Evolutionary conservation across 345 rosid genomes (phyloP).

Genomic region (Lepidium didymum): DNA sequence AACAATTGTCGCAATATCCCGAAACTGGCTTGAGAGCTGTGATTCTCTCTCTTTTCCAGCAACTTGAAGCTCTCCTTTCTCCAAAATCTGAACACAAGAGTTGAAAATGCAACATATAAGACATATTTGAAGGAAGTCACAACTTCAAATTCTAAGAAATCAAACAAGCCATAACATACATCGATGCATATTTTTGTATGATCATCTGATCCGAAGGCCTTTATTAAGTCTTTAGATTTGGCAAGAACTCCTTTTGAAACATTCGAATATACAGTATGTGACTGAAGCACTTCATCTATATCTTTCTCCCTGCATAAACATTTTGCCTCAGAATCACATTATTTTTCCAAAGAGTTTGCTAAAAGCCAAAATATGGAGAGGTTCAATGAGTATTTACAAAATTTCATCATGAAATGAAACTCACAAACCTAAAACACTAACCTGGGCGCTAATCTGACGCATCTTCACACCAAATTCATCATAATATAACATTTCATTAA

Average conservation of each 20-base stretch:
- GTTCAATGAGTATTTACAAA: neutral
- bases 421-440: neutral
- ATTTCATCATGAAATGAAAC: neutral
- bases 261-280: constrained; percentile 82
- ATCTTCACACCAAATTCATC: neutral
- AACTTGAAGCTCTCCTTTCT: constrained; percentile 96
- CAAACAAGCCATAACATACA: constrained; percentile 33
- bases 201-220: constrained; percentile 75
- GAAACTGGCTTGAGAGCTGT: constrained; percentile 83
- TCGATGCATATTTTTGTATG: constrained; percentile 71
- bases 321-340: neutral
- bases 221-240: constrained; percentile 64
- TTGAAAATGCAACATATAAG: neutral
- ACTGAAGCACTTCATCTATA: constrained; percentile 91
- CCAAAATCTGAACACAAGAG: constrained; percentile 51
- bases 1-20: constrained; percentile 89
- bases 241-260: constrained; percentile 95
- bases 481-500: neutral
- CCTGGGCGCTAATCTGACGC: neutral
- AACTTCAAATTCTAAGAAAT: neutral
- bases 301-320: constrained; percentile 69
- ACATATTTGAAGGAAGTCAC: neutral
- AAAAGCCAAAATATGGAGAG: neutral
- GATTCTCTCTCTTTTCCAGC: constrained; percentile 98
- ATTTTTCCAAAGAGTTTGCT: neutral